Percentiles rank a stretch among this genome's conserved stretches.
phyloP scores from a whole-genome alignment of 2,329 filamentous ascomycete genomes.

The Trichophyton verrucosum region DNA sequence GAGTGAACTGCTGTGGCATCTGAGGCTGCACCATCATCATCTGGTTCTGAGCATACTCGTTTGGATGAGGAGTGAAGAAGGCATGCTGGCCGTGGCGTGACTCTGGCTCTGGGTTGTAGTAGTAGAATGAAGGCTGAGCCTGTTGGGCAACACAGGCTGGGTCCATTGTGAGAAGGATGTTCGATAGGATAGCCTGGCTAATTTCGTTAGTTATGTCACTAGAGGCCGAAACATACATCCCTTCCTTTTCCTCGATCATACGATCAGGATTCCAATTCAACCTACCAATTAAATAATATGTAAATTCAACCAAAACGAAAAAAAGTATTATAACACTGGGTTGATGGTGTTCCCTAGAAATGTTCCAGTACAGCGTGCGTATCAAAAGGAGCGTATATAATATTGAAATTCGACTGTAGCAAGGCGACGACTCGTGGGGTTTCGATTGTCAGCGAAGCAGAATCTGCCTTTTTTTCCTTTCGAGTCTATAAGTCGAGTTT shows the following conservation, averaged over 20 bases:
- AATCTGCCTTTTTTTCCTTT: not conserved
- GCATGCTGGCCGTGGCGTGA: constrained; percentile 61
- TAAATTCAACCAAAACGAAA: not conserved
- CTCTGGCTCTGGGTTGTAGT: constrained; percentile 68
- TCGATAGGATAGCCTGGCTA: not conserved
- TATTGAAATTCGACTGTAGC: not conserved
- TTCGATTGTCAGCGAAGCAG: not conserved
- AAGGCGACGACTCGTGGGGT: not conserved
- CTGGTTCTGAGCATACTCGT: constrained; percentile 24
- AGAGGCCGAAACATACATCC: not conserved
- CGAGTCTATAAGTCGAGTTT: not conserved
- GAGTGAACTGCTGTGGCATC: constrained; percentile 18
- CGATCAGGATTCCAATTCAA: not conserved
- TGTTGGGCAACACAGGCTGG: constrained; percentile 9
- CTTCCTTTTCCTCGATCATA: not conserved
- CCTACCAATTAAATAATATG: constrained; percentile 1
- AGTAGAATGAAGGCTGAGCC: constrained; percentile 42
- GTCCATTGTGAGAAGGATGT: constrained; percentile 3
- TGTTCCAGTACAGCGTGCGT: not conserved
- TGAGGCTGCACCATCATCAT: constrained; percentile 11
- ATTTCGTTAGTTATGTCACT: not conserved
- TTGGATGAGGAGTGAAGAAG: constrained; percentile 57
- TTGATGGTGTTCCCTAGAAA: not conserved
- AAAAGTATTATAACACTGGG: not conserved
- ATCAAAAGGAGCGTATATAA: not conserved